Percentiles rank a stretch among this genome's conserved stretches.
These are phyloP conservation scores for Cryptococcus floricola DNA, from an alignment of 1,284 basidiomycete species.

Conservation along the genomic window DNA sequence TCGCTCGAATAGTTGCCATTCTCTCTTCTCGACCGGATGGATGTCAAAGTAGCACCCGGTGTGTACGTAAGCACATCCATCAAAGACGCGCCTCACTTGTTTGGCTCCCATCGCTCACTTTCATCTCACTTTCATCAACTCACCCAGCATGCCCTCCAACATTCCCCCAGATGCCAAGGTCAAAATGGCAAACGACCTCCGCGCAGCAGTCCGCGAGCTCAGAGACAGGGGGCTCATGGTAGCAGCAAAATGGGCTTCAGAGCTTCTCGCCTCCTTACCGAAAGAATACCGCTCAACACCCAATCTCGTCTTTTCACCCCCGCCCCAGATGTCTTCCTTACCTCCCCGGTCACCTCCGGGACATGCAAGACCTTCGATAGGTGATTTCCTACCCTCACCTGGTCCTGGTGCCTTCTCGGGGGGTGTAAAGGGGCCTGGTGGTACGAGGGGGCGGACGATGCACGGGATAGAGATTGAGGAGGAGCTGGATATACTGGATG, in stretches of 20 bases:
- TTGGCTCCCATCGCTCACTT: background rate
- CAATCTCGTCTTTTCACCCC: conserved; percentile 42
- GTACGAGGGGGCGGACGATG: conserved; percentile 21
- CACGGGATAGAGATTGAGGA: conserved; percentile 52
- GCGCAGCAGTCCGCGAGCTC: conserved; percentile 41
- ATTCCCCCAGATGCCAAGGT: conserved; percentile 22
- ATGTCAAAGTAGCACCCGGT: too few species aligned
- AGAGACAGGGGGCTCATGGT: conserved; percentile 46
- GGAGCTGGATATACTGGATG: conserved; percentile 61
- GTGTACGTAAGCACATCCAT: background rate
- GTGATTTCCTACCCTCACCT: conserved; percentile 37
- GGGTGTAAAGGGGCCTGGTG: conserved; percentile 23
- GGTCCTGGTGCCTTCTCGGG: conserved; percentile 25
- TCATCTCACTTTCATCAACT: background rate
- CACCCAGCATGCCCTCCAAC: conserved; percentile 9
- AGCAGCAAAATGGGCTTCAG: conserved; percentile 48
- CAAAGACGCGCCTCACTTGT: conserved; percentile 6
- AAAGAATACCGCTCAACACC: conserved; percentile 33
- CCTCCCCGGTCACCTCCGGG: conserved; percentile 16
- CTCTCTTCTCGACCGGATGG: too few species aligned
- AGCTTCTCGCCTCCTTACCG: conserved; percentile 45
- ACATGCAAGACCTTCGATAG: conserved; percentile 28
- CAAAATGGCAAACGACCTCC: conserved; percentile 45
- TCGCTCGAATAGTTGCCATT: too few species aligned
- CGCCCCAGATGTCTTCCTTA: conserved; percentile 23